Evolutionary conservation across 495 filamentous ascomycete species (phyloP), one percentile per base, ranked within the genome.

Genomic region (Penicillium robsamsonii): DNA sequence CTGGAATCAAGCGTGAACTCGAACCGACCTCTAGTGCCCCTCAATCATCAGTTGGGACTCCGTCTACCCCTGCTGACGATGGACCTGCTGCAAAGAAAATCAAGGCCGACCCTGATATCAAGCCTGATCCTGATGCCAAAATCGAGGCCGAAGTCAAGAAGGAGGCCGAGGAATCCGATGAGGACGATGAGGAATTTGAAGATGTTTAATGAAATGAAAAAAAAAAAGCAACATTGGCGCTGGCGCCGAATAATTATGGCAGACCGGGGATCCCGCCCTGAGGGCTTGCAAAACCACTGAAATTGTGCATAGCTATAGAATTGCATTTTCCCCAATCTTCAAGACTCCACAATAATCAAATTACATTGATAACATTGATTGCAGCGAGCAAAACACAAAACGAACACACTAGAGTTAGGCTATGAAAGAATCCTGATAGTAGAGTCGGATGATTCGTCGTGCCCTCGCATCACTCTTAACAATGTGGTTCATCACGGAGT

Each of bases 151-250:
- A 64, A 2, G 47, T 63, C 7, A 74, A 73, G 56, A 67, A 70
- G 52, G 72, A 72, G 18, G 75, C 71, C 44, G 63, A 66, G 17
- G 66, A 76, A 38, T 81, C 78, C 3, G 79, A 81, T 51, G 79
- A 82, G 42, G 78, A 81, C 37, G 79, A 82, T 2, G 79, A 79
- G 41, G 76, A 80, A 38, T 82, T 82, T 47, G 79, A 81, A 47
- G 78, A 82, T 56, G 79, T 77, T 9, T 76, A 48, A 58, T 10
- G 44, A 13, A 17, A 50, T 20, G 2, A 40, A 12, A 29, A 41
- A 40, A 41, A 40, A 40, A 30, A 17, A 53, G 30, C 20, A 31
- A 30, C 6, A 31, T 52, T 12, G 61, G 61, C 61, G 61, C 61
- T 49, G 61, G 61, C 57, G 61, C 57, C 57, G 24, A 51, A 46